These are phyloP conservation scores for Sclerotinia minor DNA, from an alignment of 2,329 filamentous ascomycete species.

Conservation along the genomic window DNA sequence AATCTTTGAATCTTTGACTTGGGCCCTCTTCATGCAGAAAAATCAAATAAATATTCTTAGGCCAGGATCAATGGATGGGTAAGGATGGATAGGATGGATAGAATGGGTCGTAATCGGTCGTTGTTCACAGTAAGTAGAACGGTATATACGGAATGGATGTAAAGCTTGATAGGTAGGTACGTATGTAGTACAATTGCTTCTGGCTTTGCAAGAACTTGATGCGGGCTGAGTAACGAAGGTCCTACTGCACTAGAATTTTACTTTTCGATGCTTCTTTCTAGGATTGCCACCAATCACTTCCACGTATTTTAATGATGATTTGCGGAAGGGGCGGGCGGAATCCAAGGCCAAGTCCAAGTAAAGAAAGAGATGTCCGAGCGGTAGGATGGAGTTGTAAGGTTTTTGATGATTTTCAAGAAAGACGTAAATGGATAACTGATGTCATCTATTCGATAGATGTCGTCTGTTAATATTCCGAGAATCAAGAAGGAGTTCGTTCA, in stretches of 20 bases:
- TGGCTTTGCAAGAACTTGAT: not conserved
- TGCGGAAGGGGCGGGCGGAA: constrained; percentile 6
- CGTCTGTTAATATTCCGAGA: not conserved
- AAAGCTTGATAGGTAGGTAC: constrained; percentile 8
- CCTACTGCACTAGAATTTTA: constrained; percentile 10
- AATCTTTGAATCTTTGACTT: constrained; percentile 15
- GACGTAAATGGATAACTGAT: not conserved
- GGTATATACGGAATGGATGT: not conserved
- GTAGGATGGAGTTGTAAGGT: not conserved
- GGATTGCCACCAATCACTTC: constrained; percentile 5
- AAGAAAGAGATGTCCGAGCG: constrained; percentile 3
- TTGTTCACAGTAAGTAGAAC: not conserved
- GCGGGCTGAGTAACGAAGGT: constrained; percentile 16
- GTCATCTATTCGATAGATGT: not conserved
- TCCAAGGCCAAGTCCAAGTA: not conserved
- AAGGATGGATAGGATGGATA: not conserved
- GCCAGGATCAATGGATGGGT: not conserved
- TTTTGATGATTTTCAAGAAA: not conserved
- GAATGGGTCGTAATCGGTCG: not conserved
- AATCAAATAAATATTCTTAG: not conserved
- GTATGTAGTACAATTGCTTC: not conserved
- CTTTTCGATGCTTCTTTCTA: constrained; percentile 7
- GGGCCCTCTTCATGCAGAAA: constrained; percentile 9
- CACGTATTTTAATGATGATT: not conserved
- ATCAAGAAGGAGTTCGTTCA: not conserved